phyloP scores from a whole-genome alignment of 495 filamentous ascomycete species.

The Talaromyces proteolyticus region DNA sequence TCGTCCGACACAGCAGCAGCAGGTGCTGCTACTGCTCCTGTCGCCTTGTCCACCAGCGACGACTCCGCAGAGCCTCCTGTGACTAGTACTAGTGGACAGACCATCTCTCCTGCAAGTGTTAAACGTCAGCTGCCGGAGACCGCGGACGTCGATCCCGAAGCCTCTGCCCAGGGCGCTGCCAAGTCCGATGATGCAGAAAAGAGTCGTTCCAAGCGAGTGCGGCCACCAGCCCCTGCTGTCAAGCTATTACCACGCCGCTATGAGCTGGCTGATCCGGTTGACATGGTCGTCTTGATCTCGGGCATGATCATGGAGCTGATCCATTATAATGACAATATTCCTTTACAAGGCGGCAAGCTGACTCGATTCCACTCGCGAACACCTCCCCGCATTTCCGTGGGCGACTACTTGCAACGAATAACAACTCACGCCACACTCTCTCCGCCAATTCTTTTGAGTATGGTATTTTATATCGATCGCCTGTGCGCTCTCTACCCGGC shows the following conservation, averaged over 20 bases:
- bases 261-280: slow-evolving; percentile 69
- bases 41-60: no score
- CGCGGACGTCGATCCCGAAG: slow-evolving; percentile 26
- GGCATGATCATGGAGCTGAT: slow-evolving; percentile 96
- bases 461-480: slow-evolving; percentile 99
- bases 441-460: slow-evolving; percentile 93
- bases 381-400: slow-evolving; percentile 87
- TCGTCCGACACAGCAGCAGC: slow-evolving; percentile 11
- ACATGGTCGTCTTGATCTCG: slow-evolving; percentile 83
- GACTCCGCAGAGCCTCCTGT: no score
- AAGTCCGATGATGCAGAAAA: slow-evolving; percentile 42
- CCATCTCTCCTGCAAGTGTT: slow-evolving; percentile 12
- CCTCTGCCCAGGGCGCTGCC: slow-evolving; percentile 29
- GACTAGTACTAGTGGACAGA: no score
- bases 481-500: slow-evolving; percentile 85
- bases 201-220: slow-evolving; percentile 46
- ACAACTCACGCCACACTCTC: slow-evolving; percentile 91
- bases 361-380: slow-evolving; percentile 96
- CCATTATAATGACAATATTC: slow-evolving; percentile 83
- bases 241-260: slow-evolving; percentile 75
- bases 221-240: slow-evolving; percentile 47
- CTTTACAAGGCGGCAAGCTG: slow-evolving; percentile 73
- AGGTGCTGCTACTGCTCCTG: slow-evolving; percentile 12
- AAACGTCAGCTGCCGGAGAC: slow-evolving; percentile 21
- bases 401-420: slow-evolving; percentile 85